Conservation (phyloP, 1,284 basidiomycete species). For the Cystobasidium pallidum region DNA sequence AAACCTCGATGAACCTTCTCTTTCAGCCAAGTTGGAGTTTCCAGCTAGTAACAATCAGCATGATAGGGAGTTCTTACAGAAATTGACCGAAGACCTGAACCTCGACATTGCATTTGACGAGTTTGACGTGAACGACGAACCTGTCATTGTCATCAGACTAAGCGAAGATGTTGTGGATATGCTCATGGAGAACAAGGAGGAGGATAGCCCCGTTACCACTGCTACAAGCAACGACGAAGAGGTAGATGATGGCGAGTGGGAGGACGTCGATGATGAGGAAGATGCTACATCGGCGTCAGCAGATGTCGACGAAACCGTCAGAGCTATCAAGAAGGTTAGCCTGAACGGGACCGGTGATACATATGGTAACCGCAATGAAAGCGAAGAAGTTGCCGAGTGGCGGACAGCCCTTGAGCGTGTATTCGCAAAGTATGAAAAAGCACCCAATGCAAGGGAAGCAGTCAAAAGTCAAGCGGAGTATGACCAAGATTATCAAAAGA, state of each 20-base stretch:
- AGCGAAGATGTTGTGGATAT: constrained; percentile 56
- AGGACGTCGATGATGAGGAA: constrained; percentile 50
- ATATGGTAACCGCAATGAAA: constrained; percentile 26
- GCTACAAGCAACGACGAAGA: constrained; percentile 58
- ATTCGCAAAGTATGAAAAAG: constrained; percentile 82
- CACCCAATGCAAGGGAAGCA: constrained; percentile 69
- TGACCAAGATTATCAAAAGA: constrained; percentile 73
- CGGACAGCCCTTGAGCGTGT: constrained; percentile 76
- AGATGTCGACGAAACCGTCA: constrained; percentile 55
- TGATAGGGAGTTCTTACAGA: constrained; percentile 75
- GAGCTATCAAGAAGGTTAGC: constrained; percentile 53
- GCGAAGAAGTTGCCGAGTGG: constrained; percentile 64
- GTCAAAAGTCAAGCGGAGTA: constrained; percentile 65
- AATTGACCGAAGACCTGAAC: constrained; percentile 73
- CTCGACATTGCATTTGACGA: constrained; percentile 84
- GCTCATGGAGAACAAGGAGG: constrained; percentile 59
- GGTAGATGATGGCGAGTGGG: constrained; percentile 46
- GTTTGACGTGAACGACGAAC: constrained; percentile 76
- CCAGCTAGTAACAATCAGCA: constrained; percentile 74
- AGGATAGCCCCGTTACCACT: constrained; percentile 58
- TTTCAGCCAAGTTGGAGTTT: constrained; percentile 65
- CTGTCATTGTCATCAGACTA: constrained; percentile 60
- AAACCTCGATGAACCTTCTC: constrained; percentile 45
- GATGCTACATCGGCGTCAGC: constrained; percentile 48
- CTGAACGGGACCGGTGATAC: constrained; percentile 8